Conservation (phyloP, 2,329 filamentous ascomycete species). For the Monosporascus sp. region DNA sequence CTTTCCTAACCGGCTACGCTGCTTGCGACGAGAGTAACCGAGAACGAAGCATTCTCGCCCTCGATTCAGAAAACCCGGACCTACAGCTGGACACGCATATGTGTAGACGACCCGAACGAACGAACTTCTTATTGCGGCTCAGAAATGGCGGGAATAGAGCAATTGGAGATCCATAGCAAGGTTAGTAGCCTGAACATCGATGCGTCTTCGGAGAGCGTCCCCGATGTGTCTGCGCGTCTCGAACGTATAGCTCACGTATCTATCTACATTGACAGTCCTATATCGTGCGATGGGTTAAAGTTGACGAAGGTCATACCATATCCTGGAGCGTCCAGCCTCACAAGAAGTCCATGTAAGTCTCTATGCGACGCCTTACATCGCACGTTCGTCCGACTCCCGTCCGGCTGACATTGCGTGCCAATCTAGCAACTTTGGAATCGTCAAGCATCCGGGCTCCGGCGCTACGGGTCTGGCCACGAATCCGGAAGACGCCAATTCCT, state of each 20-base stretch:
- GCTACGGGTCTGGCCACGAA: slow-evolving; percentile 42
- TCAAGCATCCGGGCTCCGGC: slow-evolving; percentile 85
- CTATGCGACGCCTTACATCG: no score
- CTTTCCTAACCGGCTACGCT: no score
- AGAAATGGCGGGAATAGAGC: slow-evolving; percentile 88
- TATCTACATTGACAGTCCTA: slow-evolving; percentile 63
- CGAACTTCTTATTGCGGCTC: neutral
- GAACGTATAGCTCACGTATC: neutral
- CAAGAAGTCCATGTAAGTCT: slow-evolving; percentile 81
- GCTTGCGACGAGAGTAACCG: no score
- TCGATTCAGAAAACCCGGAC: no score
- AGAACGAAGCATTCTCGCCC: no score
- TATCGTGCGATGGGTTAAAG: slow-evolving; percentile 94
- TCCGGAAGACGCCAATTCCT: slow-evolving; percentile 36
- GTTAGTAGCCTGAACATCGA: slow-evolving; percentile 42
- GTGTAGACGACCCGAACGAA: neutral
- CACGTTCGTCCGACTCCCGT: neutral
- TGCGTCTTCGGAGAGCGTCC: no score
- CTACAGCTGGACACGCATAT: no score
- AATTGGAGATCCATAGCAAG: slow-evolving; percentile 96
- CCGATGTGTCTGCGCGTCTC: no score
- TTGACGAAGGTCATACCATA: slow-evolving; percentile 83
- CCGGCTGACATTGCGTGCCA: neutral
- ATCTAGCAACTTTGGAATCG: slow-evolving; percentile 83
- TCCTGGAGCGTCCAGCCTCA: slow-evolving; percentile 97